Base-by-base conservation (phyloP, 2,329 filamentous ascomycete species). In the Alternaria dauci region DNA sequence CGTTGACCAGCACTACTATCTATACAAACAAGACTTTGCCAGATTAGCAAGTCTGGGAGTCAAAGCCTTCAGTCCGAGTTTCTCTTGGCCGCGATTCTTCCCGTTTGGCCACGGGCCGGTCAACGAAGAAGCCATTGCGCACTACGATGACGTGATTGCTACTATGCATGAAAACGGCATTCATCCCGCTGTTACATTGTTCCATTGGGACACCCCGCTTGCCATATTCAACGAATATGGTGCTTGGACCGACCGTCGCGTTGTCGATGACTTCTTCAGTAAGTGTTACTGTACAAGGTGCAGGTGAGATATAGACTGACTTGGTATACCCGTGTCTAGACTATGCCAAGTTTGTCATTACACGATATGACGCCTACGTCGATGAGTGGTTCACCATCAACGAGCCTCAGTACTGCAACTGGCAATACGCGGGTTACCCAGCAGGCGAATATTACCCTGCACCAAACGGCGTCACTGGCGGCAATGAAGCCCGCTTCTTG, bases 321-420 rank as follows among this genome's bases (percentile, higher is more conserved):
- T 30, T 12, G 28, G 11, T 30, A 30, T 11, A 0, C 11, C 28
- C 9, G 5, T 1, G 11, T 30, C 9, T 30, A 30, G 28, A 80
- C 62, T 81, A 81, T 52, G 79, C 79, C 23, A 81, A 81, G 60
- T 81, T 80, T 51, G 71, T 81, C 48, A 81, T 81, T 28, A 68
- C 69, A 7, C 71, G 79, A 4, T 81, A 81, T 51, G 79, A 81
- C 55, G 67, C 71, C 9, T 76, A 77, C 52, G 79, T 81, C 5
- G 76, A 77, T 26, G 73, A 77, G 18, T 81, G 78, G 78, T 80
- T 78, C 59, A 79, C 79, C 0, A 77, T 81, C 65, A 80, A 80
- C 58, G 76, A 79, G 66, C 77, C 80, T 2, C 79, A 82, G 65
- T 81, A 82, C 70, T 83, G 81, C 59, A 81, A 83, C 58, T 83